These are phyloP conservation scores for Sordaria brevicollis DNA, from an alignment of 495 filamentous ascomycete genomes.

Conservation along the genomic window DNA sequence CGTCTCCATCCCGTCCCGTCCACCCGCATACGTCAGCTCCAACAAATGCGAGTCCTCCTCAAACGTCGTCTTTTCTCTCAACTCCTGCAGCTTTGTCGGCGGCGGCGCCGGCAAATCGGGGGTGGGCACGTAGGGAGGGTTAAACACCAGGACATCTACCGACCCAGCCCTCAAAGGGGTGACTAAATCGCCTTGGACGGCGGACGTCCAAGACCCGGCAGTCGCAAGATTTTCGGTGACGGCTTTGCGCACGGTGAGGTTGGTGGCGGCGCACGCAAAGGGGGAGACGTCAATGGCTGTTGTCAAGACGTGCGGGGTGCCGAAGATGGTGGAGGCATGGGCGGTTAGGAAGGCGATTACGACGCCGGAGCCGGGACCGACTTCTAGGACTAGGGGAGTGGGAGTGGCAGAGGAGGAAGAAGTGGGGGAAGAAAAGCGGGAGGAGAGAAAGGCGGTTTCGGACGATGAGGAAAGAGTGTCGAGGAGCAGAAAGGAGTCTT, in stretches of 20 bases:
- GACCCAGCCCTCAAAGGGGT: slow-evolving; percentile 40
- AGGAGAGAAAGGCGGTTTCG: slow-evolving; percentile 61
- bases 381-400: slow-evolving; percentile 65
- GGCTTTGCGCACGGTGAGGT: slow-evolving; percentile 50
- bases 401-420: slow-evolving; percentile 3
- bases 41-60: slow-evolving; percentile 70
- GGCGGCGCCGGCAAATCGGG: slow-evolving; percentile 46
- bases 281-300: slow-evolving; percentile 73
- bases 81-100: not conserved
- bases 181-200: slow-evolving; percentile 56
- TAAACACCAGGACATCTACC: slow-evolving; percentile 87
- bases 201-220: slow-evolving; percentile 42
- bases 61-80: slow-evolving; percentile 27
- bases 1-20: slow-evolving; percentile 82
- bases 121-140: slow-evolving; percentile 92
- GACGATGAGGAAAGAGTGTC: slow-evolving; percentile 72
- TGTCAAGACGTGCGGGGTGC: slow-evolving; percentile 55
- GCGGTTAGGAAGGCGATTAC: slow-evolving; percentile 78
- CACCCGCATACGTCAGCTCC: slow-evolving; percentile 81
- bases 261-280: slow-evolving; percentile 63
- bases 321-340: slow-evolving; percentile 62
- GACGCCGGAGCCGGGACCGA: slow-evolving; percentile 85
- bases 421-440: slow-evolving; percentile 41
- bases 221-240: slow-evolving; percentile 15
- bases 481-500: slow-evolving; percentile 90